Evolutionary conservation across 2,329 filamentous ascomycete genomes (phyloP).

Genomic region (Aspergillus sp.): DNA sequence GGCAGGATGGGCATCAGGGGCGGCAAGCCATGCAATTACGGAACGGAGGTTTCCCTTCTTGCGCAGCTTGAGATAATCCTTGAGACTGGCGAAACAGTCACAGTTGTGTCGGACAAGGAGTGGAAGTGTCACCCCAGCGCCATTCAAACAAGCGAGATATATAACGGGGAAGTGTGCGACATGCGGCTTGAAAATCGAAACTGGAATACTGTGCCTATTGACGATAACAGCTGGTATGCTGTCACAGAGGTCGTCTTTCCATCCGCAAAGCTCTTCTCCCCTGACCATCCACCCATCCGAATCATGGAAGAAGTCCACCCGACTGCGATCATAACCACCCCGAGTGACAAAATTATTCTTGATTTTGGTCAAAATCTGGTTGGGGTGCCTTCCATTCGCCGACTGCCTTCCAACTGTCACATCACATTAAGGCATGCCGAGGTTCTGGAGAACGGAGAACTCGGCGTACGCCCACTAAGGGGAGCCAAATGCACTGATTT

Average conservation of each 20-base stretch:
- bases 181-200: not conserved
- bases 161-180: not conserved
- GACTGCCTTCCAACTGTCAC: not conserved
- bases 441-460: not conserved
- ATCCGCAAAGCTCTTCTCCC: not conserved
- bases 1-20: not conserved
- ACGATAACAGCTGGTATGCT: not conserved
- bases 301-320: not conserved
- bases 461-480: not conserved
- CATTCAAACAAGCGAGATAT: not conserved
- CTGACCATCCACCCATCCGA: not conserved
- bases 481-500: not conserved
- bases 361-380: slow-evolving; percentile 8
- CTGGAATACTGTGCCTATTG: not conserved
- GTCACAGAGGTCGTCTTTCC: not conserved
- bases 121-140: not conserved
- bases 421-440: not conserved
- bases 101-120: not conserved
- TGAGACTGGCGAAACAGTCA: not conserved
- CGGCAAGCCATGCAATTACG: not conserved
- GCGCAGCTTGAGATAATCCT: not conserved
- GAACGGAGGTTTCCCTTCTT: not conserved
- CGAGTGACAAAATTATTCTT: not conserved
- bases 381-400: not conserved
- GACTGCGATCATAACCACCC: not conserved